Evolutionary conservation across 805 yeast genomes (phyloP).

Genomic region (Ogataea angusta): DNA sequence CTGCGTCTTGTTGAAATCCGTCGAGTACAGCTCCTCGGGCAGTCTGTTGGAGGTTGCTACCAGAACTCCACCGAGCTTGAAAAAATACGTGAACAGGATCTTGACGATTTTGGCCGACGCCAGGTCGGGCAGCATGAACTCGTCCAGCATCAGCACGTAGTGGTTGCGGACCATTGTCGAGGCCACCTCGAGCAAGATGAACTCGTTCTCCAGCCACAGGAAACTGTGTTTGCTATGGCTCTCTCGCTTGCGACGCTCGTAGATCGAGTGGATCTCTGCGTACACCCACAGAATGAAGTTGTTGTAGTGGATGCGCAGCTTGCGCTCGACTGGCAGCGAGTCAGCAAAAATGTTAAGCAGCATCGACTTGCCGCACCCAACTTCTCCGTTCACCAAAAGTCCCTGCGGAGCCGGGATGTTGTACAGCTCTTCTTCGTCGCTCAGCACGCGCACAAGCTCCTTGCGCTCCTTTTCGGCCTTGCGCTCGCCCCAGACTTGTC

Average conservation of each 20-base stretch:
- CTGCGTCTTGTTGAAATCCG: conserved; percentile 56
- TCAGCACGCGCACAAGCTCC: conserved; percentile 47
- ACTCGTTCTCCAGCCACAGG: conserved; percentile 54
- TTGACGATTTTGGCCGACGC: conserved; percentile 70
- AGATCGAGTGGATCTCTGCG: conserved; percentile 55
- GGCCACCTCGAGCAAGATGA: conserved; percentile 63
- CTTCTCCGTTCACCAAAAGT: conserved; percentile 58
- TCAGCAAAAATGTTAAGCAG: conserved; percentile 68
- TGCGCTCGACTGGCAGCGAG: conserved; percentile 58
- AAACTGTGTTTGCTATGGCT: conserved; percentile 33
- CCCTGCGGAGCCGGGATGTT: conserved; percentile 63
- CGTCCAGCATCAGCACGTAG: conserved; percentile 64
- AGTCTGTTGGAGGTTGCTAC: conserved; percentile 72
- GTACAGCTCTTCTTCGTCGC: conserved; percentile 59
- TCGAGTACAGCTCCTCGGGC: conserved; percentile 69
- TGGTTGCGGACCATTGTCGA: conserved; percentile 55
- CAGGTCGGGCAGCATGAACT: conserved; percentile 74
- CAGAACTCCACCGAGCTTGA: conserved; percentile 70
- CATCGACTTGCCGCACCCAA: conserved; percentile 75
- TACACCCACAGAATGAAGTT: conserved; percentile 69
- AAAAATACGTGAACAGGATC: conserved; percentile 62
- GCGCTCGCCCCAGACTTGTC: conserved; percentile 31
- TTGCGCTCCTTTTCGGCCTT: conserved; percentile 17
- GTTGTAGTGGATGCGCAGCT: conserved; percentile 69
- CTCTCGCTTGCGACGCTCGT: conserved; percentile 38